Evolutionary conservation across 1,284 basidiomycete species (phyloP).

Genomic region (Ustilago bromivora): DNA sequence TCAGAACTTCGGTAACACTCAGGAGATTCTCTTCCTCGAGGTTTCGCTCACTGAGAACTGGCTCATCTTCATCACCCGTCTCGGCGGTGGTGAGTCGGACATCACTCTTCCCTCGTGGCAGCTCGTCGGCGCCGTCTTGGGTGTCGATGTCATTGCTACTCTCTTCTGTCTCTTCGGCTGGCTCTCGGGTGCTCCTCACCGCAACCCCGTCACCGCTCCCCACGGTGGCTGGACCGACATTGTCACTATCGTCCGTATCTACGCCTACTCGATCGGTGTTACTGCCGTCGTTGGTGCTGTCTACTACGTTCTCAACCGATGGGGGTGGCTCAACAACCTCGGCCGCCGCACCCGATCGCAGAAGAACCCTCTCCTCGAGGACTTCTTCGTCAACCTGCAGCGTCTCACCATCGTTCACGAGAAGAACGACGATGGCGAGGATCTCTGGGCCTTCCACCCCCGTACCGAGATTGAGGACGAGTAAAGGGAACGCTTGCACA

Average conservation of each 20-base stretch:
- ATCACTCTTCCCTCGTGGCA: conserved; percentile 73
- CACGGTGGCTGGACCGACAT: conserved; percentile 72
- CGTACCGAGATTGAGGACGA: conserved; percentile 69
- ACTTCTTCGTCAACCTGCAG: conserved; percentile 73
- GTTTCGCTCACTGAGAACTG: conserved; percentile 75
- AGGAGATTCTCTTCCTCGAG: conserved; percentile 74
- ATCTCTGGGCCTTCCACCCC: conserved; percentile 67
- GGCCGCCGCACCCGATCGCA: conserved; percentile 71
- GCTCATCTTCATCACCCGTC: conserved; percentile 73
- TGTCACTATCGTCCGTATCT: conserved; percentile 74
- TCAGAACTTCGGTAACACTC: conserved; percentile 73
- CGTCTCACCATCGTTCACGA: conserved; percentile 73
- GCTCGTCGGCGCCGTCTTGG: conserved; percentile 73
- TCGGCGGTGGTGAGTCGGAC: conserved; percentile 68
- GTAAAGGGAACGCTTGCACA: conserved; percentile 35
- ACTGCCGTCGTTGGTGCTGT: conserved; percentile 72
- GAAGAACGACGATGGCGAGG: conserved; percentile 66
- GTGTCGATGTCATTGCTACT: conserved; percentile 74
- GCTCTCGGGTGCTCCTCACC: conserved; percentile 72
- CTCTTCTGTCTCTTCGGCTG: conserved; percentile 74
- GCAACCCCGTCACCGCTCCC: conserved; percentile 69
- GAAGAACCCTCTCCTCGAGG: conserved; percentile 73
- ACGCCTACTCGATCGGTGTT: conserved; percentile 74
- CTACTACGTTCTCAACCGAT: conserved; percentile 71
- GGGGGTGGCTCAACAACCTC: conserved; percentile 72